phyloP scores from a whole-genome alignment of 2,329 filamentous ascomycete genomes.

The Cytospora schulzeri region DNA sequence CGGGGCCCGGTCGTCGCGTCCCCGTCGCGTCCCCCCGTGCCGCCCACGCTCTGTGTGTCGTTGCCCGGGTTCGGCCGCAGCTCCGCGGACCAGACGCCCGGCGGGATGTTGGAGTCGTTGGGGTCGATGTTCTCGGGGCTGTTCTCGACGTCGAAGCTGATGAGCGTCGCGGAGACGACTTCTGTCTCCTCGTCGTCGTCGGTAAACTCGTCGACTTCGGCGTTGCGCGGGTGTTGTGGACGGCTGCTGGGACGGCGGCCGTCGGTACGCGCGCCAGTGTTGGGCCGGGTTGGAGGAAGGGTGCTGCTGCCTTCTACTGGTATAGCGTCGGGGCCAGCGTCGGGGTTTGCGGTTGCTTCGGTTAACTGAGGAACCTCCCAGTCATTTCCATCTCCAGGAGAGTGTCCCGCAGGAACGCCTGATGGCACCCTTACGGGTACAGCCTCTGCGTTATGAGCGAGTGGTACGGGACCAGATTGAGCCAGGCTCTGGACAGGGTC shows the following conservation, averaged over 20 bases:
- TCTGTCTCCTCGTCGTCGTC: conserved; percentile 61
- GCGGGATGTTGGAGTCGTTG: conserved; percentile 41
- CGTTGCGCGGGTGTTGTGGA: conserved; percentile 14
- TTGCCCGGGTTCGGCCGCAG: conserved; percentile 51
- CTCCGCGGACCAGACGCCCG: conserved; percentile 61
- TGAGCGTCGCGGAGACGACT: conserved; percentile 57
- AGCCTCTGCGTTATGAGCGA: conserved; percentile 5
- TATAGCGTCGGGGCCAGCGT: not conserved
- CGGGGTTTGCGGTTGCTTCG: conserved; percentile 1
- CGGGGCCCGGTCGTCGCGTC: conserved; percentile 19
- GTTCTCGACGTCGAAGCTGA: conserved; percentile 64
- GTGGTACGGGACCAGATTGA: conserved; percentile 5
- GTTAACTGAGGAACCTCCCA: conserved; percentile 16
- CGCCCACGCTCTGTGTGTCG: conserved; percentile 10
- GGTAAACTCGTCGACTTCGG: conserved; percentile 48
- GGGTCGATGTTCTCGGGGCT: conserved; percentile 48
- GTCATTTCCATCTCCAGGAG: conserved; percentile 7
- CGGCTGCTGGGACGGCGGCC: conserved; percentile 21
- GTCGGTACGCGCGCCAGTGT: conserved; percentile 5
- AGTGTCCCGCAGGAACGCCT: not conserved
- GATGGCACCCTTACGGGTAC: conserved; percentile 1
- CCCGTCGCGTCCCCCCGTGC: not conserved
- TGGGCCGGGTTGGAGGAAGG: conserved; percentile 12
- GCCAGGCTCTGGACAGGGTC: conserved; percentile 9
- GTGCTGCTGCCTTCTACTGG: conserved; percentile 12